These are phyloP conservation scores for Aspergillus versicolor DNA, from an alignment of 2,329 filamentous ascomycete species.

Conservation along the genomic window DNA sequence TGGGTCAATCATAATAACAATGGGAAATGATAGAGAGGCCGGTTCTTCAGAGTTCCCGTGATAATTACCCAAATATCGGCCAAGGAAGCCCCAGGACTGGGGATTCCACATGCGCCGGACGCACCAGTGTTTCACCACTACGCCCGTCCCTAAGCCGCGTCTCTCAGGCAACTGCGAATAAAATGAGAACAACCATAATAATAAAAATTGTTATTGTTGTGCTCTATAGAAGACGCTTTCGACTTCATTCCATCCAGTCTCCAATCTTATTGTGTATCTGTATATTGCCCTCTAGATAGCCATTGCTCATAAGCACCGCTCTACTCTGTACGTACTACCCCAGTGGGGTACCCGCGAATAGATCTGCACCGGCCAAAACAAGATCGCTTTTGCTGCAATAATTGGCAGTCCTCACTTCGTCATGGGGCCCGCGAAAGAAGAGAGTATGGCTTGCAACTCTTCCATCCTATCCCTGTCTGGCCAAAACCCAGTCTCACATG, in stretches of 20 bases:
- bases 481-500: neutral
- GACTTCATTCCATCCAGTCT: neutral
- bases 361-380: neutral
- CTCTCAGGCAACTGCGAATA: slow-evolving; percentile 18
- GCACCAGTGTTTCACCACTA: slow-evolving; percentile 26
- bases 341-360: neutral
- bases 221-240: slow-evolving; percentile 1
- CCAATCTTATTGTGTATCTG: neutral
- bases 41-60: neutral
- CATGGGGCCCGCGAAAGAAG: neutral
- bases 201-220: neutral
- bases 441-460: neutral
- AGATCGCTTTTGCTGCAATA: neutral
- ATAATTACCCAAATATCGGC: slow-evolving; percentile 4
- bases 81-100: slow-evolving; percentile 10
- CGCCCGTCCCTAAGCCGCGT: slow-evolving; percentile 10
- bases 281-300: slow-evolving; percentile 5
- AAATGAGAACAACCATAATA: neutral
- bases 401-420: neutral
- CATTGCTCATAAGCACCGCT: neutral
- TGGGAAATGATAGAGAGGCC: neutral
- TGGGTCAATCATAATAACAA: slow-evolving; percentile 4
- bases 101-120: slow-evolving; percentile 17
- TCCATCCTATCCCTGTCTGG: neutral
- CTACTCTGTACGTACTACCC: neutral